phyloP scores from a whole-genome alignment of 2,329 filamentous ascomycete genomes.

The Chaetomium globosum region DNA sequence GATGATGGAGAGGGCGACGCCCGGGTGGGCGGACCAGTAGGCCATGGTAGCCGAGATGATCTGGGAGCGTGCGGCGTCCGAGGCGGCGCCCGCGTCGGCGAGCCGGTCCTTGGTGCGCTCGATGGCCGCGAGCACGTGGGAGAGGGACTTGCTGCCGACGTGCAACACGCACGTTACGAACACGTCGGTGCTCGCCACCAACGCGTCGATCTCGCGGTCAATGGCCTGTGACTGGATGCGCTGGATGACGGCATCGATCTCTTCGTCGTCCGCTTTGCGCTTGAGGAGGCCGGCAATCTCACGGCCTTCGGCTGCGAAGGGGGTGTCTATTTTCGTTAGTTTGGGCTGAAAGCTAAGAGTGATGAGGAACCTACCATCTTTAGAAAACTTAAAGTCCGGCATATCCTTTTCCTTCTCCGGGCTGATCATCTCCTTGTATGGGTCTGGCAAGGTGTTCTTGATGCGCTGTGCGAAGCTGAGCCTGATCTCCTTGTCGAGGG shows the following conservation, averaged over 20 bases:
- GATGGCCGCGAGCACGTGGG: slow-evolving; percentile 92
- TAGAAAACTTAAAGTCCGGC: slow-evolving; percentile 90
- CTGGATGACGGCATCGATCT: slow-evolving; percentile 80
- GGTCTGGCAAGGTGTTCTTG: slow-evolving; percentile 84
- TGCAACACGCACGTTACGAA: slow-evolving; percentile 93
- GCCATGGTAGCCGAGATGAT: slow-evolving; percentile 88
- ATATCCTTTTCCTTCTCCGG: slow-evolving; percentile 91
- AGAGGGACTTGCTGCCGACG: slow-evolving; percentile 92
- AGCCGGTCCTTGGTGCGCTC: slow-evolving; percentile 91
- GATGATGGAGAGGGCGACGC: slow-evolving; percentile 86
- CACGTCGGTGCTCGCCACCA: slow-evolving; percentile 86
- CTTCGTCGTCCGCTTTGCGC: slow-evolving; percentile 81
- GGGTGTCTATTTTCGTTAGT: slow-evolving; percentile 58
- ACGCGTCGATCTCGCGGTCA: slow-evolving; percentile 71
- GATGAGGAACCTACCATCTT: slow-evolving; percentile 61
- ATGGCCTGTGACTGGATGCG: slow-evolving; percentile 78
- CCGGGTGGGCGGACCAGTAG: slow-evolving; percentile 92
- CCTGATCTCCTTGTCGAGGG: slow-evolving; percentile 94
- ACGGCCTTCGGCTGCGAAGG: slow-evolving; percentile 81
- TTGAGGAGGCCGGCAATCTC: slow-evolving; percentile 78
- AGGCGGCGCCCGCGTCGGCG: slow-evolving; percentile 73
- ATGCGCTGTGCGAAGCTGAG: slow-evolving; percentile 96
- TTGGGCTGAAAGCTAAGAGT: background rate
- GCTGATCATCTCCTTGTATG: slow-evolving; percentile 80
- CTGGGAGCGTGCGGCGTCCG: slow-evolving; percentile 76